These are phyloP conservation scores for Austroboletus olivaceoglutinosus DNA, from an alignment of 1,284 basidiomycete species.

Conservation along the genomic window DNA sequence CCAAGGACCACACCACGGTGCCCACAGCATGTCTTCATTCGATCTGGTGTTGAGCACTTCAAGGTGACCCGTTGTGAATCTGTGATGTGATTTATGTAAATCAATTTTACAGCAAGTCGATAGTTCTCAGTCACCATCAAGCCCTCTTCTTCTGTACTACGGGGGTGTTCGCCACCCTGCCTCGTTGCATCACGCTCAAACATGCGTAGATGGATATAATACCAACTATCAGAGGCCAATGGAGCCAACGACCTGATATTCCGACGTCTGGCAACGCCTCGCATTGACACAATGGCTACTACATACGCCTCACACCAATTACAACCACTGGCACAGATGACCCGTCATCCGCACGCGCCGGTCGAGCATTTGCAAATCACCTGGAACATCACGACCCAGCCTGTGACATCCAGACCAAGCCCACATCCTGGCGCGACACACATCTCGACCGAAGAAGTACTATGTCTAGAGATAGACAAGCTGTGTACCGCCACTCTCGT, in stretches of 20 bases:
- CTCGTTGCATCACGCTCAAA: not conserved
- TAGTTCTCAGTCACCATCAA: not conserved
- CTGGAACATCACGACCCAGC: not conserved
- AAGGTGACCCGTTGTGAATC: not conserved
- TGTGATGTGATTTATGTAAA: not conserved
- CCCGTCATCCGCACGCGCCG: not conserved
- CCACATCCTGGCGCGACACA: not conserved
- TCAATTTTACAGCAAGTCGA: not conserved
- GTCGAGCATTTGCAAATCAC: not conserved
- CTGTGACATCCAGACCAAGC: not conserved
- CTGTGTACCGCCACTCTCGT: slow-evolving; percentile 13
- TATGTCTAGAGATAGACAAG: slow-evolving; percentile 15
- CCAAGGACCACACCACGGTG: no score
- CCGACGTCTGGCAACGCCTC: not conserved
- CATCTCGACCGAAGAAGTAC: slow-evolving; percentile 8
- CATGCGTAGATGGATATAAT: slow-evolving; percentile 13
- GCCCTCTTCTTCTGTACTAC: no score
- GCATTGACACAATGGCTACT: slow-evolving; percentile 11
- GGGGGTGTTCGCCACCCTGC: not conserved
- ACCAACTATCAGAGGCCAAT: not conserved
- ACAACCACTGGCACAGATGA: not conserved
- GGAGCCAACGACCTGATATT: not conserved
- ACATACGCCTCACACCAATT: not conserved
- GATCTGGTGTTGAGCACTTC: no score
- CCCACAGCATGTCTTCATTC: no score